phyloP scores from a whole-genome alignment of 2,329 filamentous ascomycete genomes.

The Talaromyces sp. region DNA sequence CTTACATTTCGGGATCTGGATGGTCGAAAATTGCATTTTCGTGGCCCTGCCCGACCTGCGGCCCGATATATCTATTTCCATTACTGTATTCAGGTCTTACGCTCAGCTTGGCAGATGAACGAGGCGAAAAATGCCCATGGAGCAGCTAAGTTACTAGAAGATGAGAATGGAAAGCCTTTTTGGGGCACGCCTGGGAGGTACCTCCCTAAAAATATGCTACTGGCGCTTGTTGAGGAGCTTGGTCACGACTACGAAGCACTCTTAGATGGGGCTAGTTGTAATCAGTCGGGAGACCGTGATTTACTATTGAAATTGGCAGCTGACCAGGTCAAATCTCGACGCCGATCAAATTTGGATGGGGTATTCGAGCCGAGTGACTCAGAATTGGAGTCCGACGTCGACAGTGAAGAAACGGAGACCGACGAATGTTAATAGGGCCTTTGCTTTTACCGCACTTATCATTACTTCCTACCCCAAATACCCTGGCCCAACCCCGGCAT shows the following conservation, averaged over 20 bases:
- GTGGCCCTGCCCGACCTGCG: slow-evolving; percentile 12
- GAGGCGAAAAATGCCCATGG: background rate
- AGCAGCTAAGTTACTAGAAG: background rate
- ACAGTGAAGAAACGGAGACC: no score
- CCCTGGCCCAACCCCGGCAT: no score
- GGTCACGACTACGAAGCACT: slow-evolving; percentile 3
- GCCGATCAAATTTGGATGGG: no score
- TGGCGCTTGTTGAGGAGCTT: slow-evolving; percentile 6
- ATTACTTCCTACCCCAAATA: no score
- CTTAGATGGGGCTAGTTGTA: no score
- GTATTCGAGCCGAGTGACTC: no score
- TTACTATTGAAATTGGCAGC: no score
- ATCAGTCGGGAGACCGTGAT: no score
- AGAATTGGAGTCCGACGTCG: no score
- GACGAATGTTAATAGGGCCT: no score
- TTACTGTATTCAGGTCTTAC: slow-evolving; percentile 21
- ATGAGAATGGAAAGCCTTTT: slow-evolving; percentile 11
- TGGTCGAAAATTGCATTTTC: slow-evolving; percentile 13
- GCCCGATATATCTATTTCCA: slow-evolving; percentile 26
- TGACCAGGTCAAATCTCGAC: no score
- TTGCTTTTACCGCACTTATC: no score
- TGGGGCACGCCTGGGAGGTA: slow-evolving; percentile 20
- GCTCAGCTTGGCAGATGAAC: slow-evolving; percentile 14
- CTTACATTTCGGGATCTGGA: slow-evolving; percentile 17
- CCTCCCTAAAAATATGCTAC: slow-evolving; percentile 16